Evolutionary conservation across 371 early-diverging fungal genomes (phyloP).

Genomic region (Mortierella sp.): DNA sequence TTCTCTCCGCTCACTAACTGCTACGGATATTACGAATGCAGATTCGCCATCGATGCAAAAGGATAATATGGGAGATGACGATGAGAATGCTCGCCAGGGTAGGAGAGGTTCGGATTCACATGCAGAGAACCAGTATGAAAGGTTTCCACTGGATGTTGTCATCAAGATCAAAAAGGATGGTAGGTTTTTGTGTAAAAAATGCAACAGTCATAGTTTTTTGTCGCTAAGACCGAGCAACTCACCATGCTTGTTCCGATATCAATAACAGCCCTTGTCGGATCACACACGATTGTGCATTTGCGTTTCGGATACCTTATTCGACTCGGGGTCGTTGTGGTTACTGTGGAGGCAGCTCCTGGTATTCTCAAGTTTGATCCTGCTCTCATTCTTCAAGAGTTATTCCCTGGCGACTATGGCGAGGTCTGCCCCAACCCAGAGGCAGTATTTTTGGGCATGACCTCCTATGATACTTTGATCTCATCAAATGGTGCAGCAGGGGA

Average conservation of each 20-base stretch:
- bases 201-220: not conserved
- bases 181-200: slow-evolving; percentile 6
- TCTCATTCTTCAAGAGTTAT: slow-evolving; percentile 28
- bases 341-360: slow-evolving; percentile 38
- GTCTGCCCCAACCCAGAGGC: slow-evolving; percentile 42
- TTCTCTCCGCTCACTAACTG: not conserved
- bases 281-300: slow-evolving; percentile 38
- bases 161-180: slow-evolving; percentile 51
- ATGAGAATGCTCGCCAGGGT: slow-evolving; percentile 16
- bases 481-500: slow-evolving; percentile 29
- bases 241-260: no score
- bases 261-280: slow-evolving; percentile 20
- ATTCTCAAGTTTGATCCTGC: slow-evolving; percentile 36
- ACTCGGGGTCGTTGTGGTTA: slow-evolving; percentile 39
- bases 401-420: slow-evolving; percentile 38
- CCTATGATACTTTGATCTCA: slow-evolving; percentile 35
- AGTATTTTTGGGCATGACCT: slow-evolving; percentile 32
- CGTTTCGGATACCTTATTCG: slow-evolving; percentile 38
- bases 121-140: slow-evolving; percentile 20
- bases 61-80: slow-evolving; percentile 24
- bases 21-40: not conserved
- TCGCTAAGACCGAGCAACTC: no score
- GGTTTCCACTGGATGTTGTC: slow-evolving; percentile 36
- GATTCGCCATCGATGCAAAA: slow-evolving; percentile 27
- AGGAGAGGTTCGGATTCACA: slow-evolving; percentile 21